A percentile compares a stretch with the other conserved stretches of the same genome.
Conservation (phyloP, 225 moss, liverwort and hornwort species). For the Thuidium tamariscinum region DNA sequence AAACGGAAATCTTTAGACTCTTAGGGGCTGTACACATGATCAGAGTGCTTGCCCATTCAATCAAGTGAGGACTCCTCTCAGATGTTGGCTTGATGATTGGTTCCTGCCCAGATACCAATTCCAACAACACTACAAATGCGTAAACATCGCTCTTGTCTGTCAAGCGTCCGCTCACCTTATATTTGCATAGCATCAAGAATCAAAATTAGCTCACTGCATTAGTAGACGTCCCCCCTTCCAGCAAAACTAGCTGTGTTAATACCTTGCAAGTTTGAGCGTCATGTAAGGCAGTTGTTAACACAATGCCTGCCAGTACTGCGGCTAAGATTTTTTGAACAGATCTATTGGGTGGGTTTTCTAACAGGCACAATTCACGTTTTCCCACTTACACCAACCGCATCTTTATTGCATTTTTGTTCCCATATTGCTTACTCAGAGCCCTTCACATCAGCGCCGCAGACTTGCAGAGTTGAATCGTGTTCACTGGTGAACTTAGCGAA, state of each 20-base stretch:
- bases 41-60: constrained; percentile 14
- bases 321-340: too few species aligned
- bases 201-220: neutral
- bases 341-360: neutral
- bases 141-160: constrained; percentile 45
- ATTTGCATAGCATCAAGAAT: constrained; percentile 5
- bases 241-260: neutral
- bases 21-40: neutral
- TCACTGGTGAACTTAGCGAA: constrained; percentile 14
- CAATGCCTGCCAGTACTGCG: neutral
- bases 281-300: neutral
- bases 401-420: neutral
- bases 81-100: constrained; percentile 11
- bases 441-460: constrained; percentile 10
- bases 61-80: constrained; percentile 3
- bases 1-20: neutral
- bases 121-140: constrained; percentile 38
- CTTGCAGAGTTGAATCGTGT: neutral
- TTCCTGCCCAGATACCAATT: constrained; percentile 26
- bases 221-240: too few species aligned
- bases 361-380: neutral
- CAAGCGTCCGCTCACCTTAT: neutral
- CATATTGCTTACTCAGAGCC: constrained; percentile 25
- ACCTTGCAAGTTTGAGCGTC: neutral
- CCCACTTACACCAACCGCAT: neutral